Base-by-base conservation (phyloP, 2,329 filamentous ascomycete genomes). In the Phoma sp. region DNA sequence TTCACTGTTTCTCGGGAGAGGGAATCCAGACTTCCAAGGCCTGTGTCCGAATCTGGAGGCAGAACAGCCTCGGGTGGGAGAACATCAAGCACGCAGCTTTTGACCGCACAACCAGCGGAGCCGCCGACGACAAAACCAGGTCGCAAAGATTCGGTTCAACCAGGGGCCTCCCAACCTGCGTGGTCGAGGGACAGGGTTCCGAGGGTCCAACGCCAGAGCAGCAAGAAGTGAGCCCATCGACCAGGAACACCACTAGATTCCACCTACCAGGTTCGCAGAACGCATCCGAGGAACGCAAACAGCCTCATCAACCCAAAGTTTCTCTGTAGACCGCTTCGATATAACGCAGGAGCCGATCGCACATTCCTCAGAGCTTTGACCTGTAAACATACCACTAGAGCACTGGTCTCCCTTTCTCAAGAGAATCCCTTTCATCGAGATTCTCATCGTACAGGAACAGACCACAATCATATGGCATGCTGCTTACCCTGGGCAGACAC, bases 91-190 rank as follows among this genome's bases (percentile, higher is more conserved):
- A 15, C 34, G 28, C 29, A 36, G 10, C 4, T 5, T 2, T 11
- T n/a, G 21, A 7, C 17, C 32, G 28, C n/a, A 11, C 30, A 43
- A n/a, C 17, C 18, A 29, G 33, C 18, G 23, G 26, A 28, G 2
- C 18, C 6, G 32, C 4, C 25, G n/a, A n/a, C n/a, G n/a, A n/a
- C n/a, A n/a, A n/a, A n/a, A n/a, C n/a, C n/a, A n/a, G 7, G 14
- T 7, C 45, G 45, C 7, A 42, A 54, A n/a, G 51, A 49, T 20
- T 45, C 45, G n/a, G 33, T 28, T 23, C 39, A 45, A 9, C 25
- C 15, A 17, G 32, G 28, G n/a, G 34, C 5, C 12, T 18, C 21
- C 11, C 28, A 15, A 12, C 7, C 17, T 5, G n/a, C 26, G 3
- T 15, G 21, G 29, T 10, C 36, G 10, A 7, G n/a, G n/a, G 33